Evolutionary conservation across 1,139 yeast genomes (phyloP), one percentile per base, ranked within the genome.

Genomic region (Yamadazyma atmosphaerica): DNA sequence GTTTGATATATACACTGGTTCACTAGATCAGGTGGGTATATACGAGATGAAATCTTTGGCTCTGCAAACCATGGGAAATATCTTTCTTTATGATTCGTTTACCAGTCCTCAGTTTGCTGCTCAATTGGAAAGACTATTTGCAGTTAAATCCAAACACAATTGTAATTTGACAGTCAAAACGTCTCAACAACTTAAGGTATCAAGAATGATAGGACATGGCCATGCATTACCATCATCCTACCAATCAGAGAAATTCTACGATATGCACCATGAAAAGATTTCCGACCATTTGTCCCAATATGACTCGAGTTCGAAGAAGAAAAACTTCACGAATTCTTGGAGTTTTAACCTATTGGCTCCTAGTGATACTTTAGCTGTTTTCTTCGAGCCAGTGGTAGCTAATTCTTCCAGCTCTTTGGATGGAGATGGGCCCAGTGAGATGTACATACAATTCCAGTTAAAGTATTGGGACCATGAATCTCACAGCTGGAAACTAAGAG

Each of bases 11-110:
- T 65, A 58, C 46, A 45, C 62, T 1, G 73, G 69, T 0, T 65
- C 72, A 0, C 50, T 64, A 18, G 74, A 70, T 36, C 76, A 70
- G 45, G 65, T 60, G 2, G 76, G 76, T 1, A 45, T 65, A 9
- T 65, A 63, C 43, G 76, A 70, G 41, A 65, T 68, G 72, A 63
- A 58, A 36, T 40, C 59, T 0, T 49, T 70, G 40, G 51, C 58
- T 4, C 49, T 44, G 38, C 52, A 50, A 10, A 60, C 72, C 2
- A 52, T 60, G 48, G 75, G 76, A 0, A 39, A 43, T 9, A 46
- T 68, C 2, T 48, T 49, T 25, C 39, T 65, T 27, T 48, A 49
- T 33, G 68, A 61, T 11, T 46, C 63, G 1, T 68, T 65, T 39
- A 36, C 33, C 7, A 52, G 59, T 3, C 42, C 39, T 3, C 59